A percentile compares a stretch with the other conserved stretches of the same genome.
These are phyloP conservation scores for Penicillium frequentans DNA, from an alignment of 2,329 filamentous ascomycete genomes.

Conservation along the genomic window DNA sequence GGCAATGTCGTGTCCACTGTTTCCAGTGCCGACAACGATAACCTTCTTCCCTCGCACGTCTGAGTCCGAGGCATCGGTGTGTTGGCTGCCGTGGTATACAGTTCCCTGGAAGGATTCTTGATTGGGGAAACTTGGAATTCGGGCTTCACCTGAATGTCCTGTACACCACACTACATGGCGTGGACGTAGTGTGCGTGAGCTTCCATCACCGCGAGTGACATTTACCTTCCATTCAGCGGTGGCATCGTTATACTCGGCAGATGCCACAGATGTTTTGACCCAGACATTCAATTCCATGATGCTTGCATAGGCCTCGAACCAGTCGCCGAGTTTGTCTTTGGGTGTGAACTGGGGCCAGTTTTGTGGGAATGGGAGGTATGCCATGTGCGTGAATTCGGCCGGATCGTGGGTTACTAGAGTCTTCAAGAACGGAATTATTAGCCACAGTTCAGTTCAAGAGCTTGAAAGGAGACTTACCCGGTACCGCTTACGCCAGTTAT, in stretches of 20 bases:
- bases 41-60: constrained; percentile 46
- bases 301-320: constrained; percentile 51
- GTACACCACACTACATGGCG: constrained; percentile 52
- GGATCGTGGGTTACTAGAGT: constrained; percentile 40
- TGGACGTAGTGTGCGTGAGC: constrained; percentile 35
- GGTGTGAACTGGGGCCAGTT: constrained; percentile 47
- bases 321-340: constrained; percentile 50
- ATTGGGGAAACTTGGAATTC: constrained; percentile 42
- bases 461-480: constrained; percentile 23
- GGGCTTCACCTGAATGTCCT: constrained; percentile 46
- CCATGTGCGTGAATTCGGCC: constrained; percentile 40
- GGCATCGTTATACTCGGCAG: constrained; percentile 41
- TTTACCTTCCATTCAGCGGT: constrained; percentile 41
- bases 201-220: constrained; percentile 26
- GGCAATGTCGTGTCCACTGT: constrained; percentile 53
- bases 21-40: constrained; percentile 51
- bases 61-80: constrained; percentile 41
- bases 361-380: constrained; percentile 42
- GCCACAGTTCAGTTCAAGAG: neutral
- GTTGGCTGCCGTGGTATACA: constrained; percentile 46
- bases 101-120: constrained; percentile 44
- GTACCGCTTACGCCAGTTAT: constrained; percentile 55
- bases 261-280: constrained; percentile 41
- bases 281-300: constrained; percentile 53
- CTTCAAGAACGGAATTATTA: neutral